Conservation (phyloP, 345 rosid genomes). For the Raphanus raphanistrum region DNA sequence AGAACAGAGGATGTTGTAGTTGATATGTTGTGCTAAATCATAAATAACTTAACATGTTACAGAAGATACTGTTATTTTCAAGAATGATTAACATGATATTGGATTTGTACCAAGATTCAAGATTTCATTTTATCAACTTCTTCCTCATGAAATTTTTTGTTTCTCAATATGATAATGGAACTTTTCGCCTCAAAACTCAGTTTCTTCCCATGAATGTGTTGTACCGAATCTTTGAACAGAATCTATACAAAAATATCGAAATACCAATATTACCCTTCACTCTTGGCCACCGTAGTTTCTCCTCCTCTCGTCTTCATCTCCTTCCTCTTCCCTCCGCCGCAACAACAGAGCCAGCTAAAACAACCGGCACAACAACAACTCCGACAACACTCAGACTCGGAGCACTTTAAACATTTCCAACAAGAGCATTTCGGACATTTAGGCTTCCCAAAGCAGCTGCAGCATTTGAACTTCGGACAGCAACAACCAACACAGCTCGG, state of each 20-base stretch:
- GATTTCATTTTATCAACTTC: not conserved
- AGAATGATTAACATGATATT: not conserved
- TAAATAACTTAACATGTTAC: not conserved
- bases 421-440: slow-evolving; percentile 47
- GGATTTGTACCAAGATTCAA: not conserved
- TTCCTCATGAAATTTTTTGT: not conserved
- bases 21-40: not conserved
- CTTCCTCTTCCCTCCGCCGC: slow-evolving; percentile 23
- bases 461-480: slow-evolving; percentile 34
- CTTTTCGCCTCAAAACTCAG: slow-evolving; percentile 7
- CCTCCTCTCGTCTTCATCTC: slow-evolving; percentile 3
- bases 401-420: slow-evolving; percentile 33
- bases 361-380: slow-evolving; percentile 38
- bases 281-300: not conserved
- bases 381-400: slow-evolving; percentile 2
- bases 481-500: slow-evolving; percentile 42
- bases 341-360: slow-evolving; percentile 49
- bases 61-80: not conserved
- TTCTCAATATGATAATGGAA: not conserved
- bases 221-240: not conserved
- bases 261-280: slow-evolving; percentile 4
- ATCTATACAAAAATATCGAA: slow-evolving; percentile 1
- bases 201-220: slow-evolving; percentile 1
- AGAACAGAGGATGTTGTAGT: not conserved
- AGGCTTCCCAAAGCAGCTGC: slow-evolving; percentile 45